Percentiles rank a stretch among this genome's conserved stretches.
Conservation (phyloP, 2,329 filamentous ascomycete genomes). For the Bimuria novae-zelandiae region DNA sequence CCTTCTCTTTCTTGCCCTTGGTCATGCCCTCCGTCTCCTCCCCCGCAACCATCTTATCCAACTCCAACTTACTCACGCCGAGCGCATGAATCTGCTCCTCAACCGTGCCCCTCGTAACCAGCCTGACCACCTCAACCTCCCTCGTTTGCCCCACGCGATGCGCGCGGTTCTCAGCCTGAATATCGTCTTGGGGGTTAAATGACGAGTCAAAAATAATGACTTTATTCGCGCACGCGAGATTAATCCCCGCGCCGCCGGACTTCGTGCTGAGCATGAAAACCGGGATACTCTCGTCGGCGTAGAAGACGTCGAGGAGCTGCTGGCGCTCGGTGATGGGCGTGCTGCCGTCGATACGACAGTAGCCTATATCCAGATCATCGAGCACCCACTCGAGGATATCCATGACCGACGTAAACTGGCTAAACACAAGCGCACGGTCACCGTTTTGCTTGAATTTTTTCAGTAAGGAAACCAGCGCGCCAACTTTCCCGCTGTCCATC, state of each 20-base stretch:
- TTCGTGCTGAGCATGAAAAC: conserved; percentile 94
- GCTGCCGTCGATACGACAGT: conserved; percentile 83
- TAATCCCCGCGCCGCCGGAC: conserved; percentile 95
- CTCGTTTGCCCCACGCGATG: conserved; percentile 91
- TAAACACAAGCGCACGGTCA: conserved; percentile 88
- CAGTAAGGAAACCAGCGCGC: conserved; percentile 76
- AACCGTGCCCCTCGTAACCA: conserved; percentile 81
- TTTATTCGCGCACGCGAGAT: conserved; percentile 93
- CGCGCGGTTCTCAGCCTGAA: conserved; percentile 97
- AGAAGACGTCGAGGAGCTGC: conserved; percentile 85
- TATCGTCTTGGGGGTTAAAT: conserved; percentile 98
- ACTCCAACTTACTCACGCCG: conserved; percentile 88
- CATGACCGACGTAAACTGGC: conserved; percentile 88
- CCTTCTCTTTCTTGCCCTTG: conserved; percentile 37
- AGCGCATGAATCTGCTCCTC: conserved; percentile 93
- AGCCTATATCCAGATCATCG: conserved; percentile 71
- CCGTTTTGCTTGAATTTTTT: conserved; percentile 75
- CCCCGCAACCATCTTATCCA: conserved; percentile 75
- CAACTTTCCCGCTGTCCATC: conserved; percentile 84
- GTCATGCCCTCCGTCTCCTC: conserved; percentile 61
- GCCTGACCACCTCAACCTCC: conserved; percentile 85
- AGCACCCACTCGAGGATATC: conserved; percentile 87
- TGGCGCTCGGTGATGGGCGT: conserved; percentile 85
- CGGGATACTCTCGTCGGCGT: conserved; percentile 73
- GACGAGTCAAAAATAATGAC: conserved; percentile 95